Conservation (phyloP, 208 protist genomes). For the Acanthamoeba triangularis region DNA sequence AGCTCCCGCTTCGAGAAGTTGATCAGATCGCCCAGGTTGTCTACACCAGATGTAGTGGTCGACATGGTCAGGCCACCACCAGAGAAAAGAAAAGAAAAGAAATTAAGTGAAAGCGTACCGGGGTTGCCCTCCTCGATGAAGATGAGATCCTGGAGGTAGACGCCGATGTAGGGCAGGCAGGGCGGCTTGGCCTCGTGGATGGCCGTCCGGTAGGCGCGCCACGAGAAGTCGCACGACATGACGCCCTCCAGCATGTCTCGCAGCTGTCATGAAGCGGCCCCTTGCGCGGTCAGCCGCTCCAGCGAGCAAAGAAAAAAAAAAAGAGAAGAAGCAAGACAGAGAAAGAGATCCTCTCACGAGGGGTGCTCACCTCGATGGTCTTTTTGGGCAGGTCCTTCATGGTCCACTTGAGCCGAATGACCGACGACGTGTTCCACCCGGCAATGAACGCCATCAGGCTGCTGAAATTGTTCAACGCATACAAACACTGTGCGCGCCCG, state of each 20-base stretch:
- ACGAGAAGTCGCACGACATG: conserved; percentile 18
- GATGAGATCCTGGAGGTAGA: conserved; percentile 62
- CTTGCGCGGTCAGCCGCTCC: no score
- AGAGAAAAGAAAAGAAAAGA: neutral
- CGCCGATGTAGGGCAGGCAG: conserved; percentile 64
- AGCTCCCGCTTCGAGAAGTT: conserved; percentile 79
- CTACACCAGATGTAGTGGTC: neutral
- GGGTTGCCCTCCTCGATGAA: conserved; percentile 74
- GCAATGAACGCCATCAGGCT: conserved; percentile 70
- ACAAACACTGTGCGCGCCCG: neutral
- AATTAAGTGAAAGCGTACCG: neutral
- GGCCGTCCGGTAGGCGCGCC: neutral
- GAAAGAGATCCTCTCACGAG: neutral
- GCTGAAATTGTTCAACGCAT: conserved; percentile 71
- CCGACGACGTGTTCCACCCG: conserved; percentile 67
- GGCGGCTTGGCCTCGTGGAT: conserved; percentile 58
- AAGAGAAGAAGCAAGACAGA: neutral
- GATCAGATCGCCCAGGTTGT: conserved; percentile 64
- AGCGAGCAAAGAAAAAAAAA: no score
- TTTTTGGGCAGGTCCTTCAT: conserved; percentile 59
- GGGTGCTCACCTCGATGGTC: neutral
- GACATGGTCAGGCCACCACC: neutral
- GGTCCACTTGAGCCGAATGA: conserved; percentile 62
- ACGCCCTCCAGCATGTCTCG: conserved; percentile 38
- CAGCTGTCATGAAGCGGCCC: neutral